Evolutionary conservation across 345 rosid species (phyloP), one percentile per base, ranked within the genome.

Genomic region (Populus davidiana): DNA sequence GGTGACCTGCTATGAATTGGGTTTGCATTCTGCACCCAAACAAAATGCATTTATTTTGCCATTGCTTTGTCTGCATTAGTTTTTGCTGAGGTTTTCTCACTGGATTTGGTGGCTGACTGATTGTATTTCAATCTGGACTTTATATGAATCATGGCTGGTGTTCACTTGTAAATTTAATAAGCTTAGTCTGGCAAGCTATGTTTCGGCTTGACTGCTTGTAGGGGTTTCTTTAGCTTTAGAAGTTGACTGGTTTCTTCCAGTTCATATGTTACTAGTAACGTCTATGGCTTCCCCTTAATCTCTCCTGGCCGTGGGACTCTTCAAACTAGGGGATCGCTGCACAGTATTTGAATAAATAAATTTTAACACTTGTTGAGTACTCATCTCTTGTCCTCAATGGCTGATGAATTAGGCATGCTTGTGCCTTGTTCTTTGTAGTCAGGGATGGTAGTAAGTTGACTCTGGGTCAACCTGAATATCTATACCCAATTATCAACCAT

Each of bases 81-180:
- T 85, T 81, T 78, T 43, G 79, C 75, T 78, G 74, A 39, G 80
- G 73, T 74, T 77, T 61, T 76, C 81, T 83, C 77, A 90, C 86
- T 83, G 90, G 84, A 84, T 85, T 85, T 81, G 81, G 75, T 84
- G 81, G 86, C 77, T 77, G 76, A 63, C 73, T 81, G 70, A 78
- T 62, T 78, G 74, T 69, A 76, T 72, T 74, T 77, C 81, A 70
- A 72, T 69, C 52, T 61, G 41, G 77, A 81, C 75, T 74, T 47
- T 68, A 63, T 52, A 75, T 77, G 76, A 72, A 76, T 50, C 49
- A 75, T 67, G 76, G 75, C 77, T 84, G 70, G 78, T 75, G 77
- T 85, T 69, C 74, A 68, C 82, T 59, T 90, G 94, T 93, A 85
- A 91, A 89, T 80, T 86, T 39, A 88, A 84, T 82, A 85, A 90